Evolutionary conservation across 2,329 filamentous ascomycete species (phyloP), one percentile per base, ranked within the genome.

Genomic region (Purpureocillium lavendulum): DNA sequence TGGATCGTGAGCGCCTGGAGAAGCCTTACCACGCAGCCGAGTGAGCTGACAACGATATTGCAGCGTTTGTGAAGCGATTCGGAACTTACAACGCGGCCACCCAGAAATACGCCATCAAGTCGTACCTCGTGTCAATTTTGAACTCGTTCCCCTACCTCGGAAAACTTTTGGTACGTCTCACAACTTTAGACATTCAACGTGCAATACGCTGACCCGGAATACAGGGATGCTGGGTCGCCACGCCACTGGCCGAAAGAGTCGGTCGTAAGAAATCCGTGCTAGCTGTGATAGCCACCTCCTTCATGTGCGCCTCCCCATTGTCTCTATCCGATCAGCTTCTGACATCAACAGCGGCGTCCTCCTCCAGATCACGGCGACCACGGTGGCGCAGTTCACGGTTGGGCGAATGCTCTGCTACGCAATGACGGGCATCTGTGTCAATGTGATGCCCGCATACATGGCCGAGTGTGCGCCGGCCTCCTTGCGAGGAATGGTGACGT

Each of bases 401-500:
- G 56, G 57, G 12, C 49, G 57, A 30, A 34, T 59, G 40, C 46
- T 60, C 30, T 50, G 39, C 35, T 58, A 50, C 37, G 49, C 39
- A 26, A 58, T 57, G 51, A 58, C 56, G 1, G 57, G 57, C 30
- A 54, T 60, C 44, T 46, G 45, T 12, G 55, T 59, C 28, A 52
- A 56, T 5, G 53, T 58, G 11, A 49, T 59, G 1, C 57, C 57
- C 12, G 55, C 57, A 30, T 59, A 54, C 45, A 45, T 50, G 18
- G 49, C 52, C 13, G 54, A 59, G 40, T 46, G 43, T 1, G 42
- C 54, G 1, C 56, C 56, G 2, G 46, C 46, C 9, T 46, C 43
- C 0, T 42, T 58, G 0, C 53, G 56, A 1, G 56, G 56, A 30
- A 47, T 58, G 42, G 44, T 59, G 12, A 46, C 40, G 14, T 53